Conservation (phyloP, 495 filamentous ascomycete species). For the Pyrenula aspistea region DNA sequence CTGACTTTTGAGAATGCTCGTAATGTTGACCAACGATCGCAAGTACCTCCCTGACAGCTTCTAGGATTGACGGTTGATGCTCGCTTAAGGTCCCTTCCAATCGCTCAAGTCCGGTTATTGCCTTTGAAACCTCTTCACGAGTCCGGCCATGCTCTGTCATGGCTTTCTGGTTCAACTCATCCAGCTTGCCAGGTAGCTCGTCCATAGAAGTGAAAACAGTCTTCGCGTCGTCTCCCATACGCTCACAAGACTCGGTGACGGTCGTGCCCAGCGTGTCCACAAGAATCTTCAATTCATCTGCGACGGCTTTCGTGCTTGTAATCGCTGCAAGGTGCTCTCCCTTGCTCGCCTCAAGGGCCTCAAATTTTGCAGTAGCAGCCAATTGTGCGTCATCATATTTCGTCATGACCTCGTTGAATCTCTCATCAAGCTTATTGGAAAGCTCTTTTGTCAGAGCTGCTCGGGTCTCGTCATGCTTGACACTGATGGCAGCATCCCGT, state of each 20-base stretch:
- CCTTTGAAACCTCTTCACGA: constrained; percentile 60
- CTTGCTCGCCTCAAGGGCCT: constrained; percentile 53
- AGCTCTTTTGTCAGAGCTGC: constrained; percentile 44
- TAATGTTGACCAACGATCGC: constrained; percentile 69
- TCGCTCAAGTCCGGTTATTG: constrained; percentile 56
- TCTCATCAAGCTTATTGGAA: constrained; percentile 60
- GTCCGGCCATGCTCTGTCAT: constrained; percentile 70
- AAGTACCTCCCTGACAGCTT: constrained; percentile 74
- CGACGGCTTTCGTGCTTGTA: constrained; percentile 58
- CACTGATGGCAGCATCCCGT: constrained; percentile 55
- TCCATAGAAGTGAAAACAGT: constrained; percentile 70
- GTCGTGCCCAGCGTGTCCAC: constrained; percentile 76
- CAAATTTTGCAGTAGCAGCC: constrained; percentile 55
- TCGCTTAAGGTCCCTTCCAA: constrained; percentile 66
- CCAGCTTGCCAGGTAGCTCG: constrained; percentile 60
- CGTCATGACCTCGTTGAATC: constrained; percentile 60
- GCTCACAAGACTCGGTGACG: constrained; percentile 72
- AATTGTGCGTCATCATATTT: constrained; percentile 76
- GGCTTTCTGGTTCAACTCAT: constrained; percentile 58
- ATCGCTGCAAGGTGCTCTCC: constrained; percentile 55
- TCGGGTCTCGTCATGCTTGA: constrained; percentile 53
- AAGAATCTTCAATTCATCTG: constrained; percentile 73
- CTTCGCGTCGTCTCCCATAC: constrained; percentile 72
- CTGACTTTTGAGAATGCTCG: constrained; percentile 50
- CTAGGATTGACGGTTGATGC: constrained; percentile 73